Evolutionary conservation across 768 basidiomycete genomes (phyloP), one percentile per base, ranked within the genome.

Genomic region (Agrocybe praecox): DNA sequence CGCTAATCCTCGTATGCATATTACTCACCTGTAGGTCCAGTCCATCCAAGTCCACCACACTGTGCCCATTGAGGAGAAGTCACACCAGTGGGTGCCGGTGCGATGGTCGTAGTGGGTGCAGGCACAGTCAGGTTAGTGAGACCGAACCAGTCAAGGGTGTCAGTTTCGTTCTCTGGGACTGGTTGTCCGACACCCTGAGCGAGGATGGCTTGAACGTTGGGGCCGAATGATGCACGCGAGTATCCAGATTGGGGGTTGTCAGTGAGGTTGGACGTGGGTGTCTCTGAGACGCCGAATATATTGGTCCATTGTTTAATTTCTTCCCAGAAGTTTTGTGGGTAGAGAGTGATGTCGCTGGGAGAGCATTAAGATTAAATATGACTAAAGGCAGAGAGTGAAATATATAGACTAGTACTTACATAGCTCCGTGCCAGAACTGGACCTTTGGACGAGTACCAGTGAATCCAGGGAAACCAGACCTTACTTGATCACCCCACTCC

Each of bases 231-330:
- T 0, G 80, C 70, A 58, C 75, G 76, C 7, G 80, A 78, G 73
- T 80, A 84, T 36, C 77, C 79, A 24, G 69, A 61, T 15, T 71
- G 62, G 1, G 82, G 82, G 26, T 75, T 73, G 57, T 76, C 77
- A 24, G 69, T 62, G 46, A 70, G 61, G 46, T 72, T 76, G 1
- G 81, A 72, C 7, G 77, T 77, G 0, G 82, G 75, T 3, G 80
- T 81, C 5, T 4, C 26, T 46, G 72, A 72, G 61, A 77, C 73
- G 15, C 76, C 77, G 60, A 82, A 80, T 23, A 85, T 74, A 57
- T 80, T 81, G 15, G 82, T 81, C 84, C 83, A 84, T 61, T 85
- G 75, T 64, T 82, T 80, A 62, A 84, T 71, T 53, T 78, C 79
- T 67, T 85, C 80, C 42, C 66, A 71, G 67, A 80, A 83, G 72